Evolutionary conservation across 2,329 filamentous ascomycete species (phyloP).

Genomic region (Diaporthe aspalathi): DNA sequence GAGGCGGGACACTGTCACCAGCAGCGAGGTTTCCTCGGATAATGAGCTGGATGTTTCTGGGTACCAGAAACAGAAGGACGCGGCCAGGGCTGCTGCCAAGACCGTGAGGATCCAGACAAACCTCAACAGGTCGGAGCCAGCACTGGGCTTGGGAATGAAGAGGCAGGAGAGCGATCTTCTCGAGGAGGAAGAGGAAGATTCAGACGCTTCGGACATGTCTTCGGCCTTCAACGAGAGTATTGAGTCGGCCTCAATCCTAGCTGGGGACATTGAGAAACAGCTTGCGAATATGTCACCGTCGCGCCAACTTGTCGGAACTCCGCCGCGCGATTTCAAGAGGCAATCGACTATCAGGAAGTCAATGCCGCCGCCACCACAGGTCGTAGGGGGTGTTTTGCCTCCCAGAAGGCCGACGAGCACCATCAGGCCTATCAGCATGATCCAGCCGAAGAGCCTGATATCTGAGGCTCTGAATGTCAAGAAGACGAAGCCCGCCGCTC

Average conservation of each 20-base stretch:
- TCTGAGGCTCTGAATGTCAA: constrained; percentile 80
- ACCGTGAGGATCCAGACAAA: constrained; percentile 64
- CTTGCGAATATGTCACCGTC: constrained; percentile 60
- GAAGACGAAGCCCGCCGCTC: constrained; percentile 74
- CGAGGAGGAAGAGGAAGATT: constrained; percentile 69
- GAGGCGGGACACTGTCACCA: constrained; percentile 81
- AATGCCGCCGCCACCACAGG: constrained; percentile 65
- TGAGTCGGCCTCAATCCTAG: constrained; percentile 78
- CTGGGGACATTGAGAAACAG: constrained; percentile 69
- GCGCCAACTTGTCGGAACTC: constrained; percentile 71
- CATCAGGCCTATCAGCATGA: constrained; percentile 73
- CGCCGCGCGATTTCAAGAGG: constrained; percentile 69
- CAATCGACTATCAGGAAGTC: constrained; percentile 74
- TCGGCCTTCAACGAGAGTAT: constrained; percentile 75
- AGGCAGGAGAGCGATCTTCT: constrained; percentile 63
- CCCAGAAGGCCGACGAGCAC: constrained; percentile 76
- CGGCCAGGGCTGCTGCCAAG: constrained; percentile 67
- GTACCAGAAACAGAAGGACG: constrained; percentile 73
- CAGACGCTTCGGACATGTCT: constrained; percentile 71
- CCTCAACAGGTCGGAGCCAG: constrained; percentile 60
- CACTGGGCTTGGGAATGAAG: constrained; percentile 51
- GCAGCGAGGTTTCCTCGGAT: constrained; percentile 85
- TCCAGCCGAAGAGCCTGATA: constrained; percentile 76
- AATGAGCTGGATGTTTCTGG: constrained; percentile 79
- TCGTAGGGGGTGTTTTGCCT: constrained; percentile 73